phyloP scores from a whole-genome alignment of 495 filamentous ascomycete species.

The Xeromyces bisporus region DNA sequence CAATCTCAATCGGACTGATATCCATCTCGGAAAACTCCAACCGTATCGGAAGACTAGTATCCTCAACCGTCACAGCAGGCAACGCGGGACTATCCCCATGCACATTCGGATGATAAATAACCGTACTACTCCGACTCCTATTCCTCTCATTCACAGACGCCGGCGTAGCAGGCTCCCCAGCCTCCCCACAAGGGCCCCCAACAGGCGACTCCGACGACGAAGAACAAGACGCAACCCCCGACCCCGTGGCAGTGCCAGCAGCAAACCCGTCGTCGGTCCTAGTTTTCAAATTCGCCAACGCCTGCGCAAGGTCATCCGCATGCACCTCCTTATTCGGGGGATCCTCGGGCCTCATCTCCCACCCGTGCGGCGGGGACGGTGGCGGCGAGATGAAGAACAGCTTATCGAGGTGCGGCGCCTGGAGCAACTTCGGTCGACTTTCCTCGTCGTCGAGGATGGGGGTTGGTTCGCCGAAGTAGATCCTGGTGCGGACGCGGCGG shows the following conservation, averaged over 20 bases:
- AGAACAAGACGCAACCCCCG: neutral
- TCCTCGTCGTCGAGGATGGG: constrained; percentile 43
- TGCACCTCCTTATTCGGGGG: constrained; percentile 90
- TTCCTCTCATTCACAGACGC: constrained; percentile 21
- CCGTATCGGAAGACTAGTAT: constrained; percentile 49
- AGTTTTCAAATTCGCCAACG: constrained; percentile 50
- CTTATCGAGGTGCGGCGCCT: constrained; percentile 71
- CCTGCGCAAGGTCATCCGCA: constrained; percentile 71
- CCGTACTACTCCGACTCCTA: constrained; percentile 44
- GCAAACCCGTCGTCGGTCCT: no score
- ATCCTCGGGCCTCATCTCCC: constrained; percentile 78
- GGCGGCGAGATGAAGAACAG: constrained; percentile 95
- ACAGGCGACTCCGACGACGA: no score
- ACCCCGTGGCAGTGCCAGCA: no score
- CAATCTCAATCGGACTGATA: constrained; percentile 25
- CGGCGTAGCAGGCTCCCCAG: constrained; percentile 18
- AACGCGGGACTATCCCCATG: constrained; percentile 61
- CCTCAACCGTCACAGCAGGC: constrained; percentile 82
- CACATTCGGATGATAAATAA: constrained; percentile 60
- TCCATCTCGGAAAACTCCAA: constrained; percentile 17
- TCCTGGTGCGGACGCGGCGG: constrained; percentile 39
- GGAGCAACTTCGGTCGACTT: constrained; percentile 42
- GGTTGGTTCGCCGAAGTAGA: constrained; percentile 81
- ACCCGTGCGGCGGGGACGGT: constrained; percentile 78
- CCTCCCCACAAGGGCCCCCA: constrained; percentile 2